These are phyloP conservation scores for Friedmanniomyces simplex DNA, from an alignment of 495 filamentous ascomycete species.

Conservation along the genomic window DNA sequence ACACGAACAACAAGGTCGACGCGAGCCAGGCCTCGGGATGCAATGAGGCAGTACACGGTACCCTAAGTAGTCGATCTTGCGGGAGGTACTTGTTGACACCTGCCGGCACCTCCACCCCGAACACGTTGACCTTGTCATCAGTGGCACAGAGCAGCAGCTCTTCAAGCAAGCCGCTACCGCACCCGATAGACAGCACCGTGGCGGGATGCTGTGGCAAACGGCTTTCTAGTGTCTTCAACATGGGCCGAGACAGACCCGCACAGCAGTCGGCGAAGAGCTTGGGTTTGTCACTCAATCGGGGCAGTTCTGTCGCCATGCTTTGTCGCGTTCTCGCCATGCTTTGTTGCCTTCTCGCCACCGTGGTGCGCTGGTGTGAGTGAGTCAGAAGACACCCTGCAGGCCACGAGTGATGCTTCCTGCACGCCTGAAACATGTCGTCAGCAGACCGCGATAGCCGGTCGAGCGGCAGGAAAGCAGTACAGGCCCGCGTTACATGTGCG, in stretches of 20 bases:
- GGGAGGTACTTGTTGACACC: constrained; percentile 40
- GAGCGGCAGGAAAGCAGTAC: not conserved
- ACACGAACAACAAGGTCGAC: constrained; percentile 45
- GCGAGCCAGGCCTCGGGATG: constrained; percentile 30
- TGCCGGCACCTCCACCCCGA: constrained; percentile 39
- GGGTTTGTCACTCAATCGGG: not conserved
- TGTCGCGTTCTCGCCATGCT: not conserved
- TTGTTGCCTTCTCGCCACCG: not conserved
- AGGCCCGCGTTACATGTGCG: not conserved
- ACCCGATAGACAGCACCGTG: constrained; percentile 43
- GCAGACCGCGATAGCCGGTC: not conserved
- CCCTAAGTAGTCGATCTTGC: constrained; percentile 33
- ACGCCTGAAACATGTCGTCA: constrained; percentile 19
- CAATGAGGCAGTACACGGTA: constrained; percentile 36
- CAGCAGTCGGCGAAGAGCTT: constrained; percentile 36
- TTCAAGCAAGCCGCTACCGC: constrained; percentile 46
- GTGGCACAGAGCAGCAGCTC: constrained; percentile 30
- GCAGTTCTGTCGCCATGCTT: not conserved
- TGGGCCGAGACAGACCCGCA: constrained; percentile 36
- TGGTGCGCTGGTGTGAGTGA: constrained; percentile 9
- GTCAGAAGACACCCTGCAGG: constrained; percentile 17
- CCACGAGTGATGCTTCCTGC: not conserved
- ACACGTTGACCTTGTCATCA: constrained; percentile 23
- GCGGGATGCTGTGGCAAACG: constrained; percentile 35
- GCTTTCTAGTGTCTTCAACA: constrained; percentile 30